Conservation (phyloP, 129 eudicot species). For the Flaveria trinervia region DNA sequence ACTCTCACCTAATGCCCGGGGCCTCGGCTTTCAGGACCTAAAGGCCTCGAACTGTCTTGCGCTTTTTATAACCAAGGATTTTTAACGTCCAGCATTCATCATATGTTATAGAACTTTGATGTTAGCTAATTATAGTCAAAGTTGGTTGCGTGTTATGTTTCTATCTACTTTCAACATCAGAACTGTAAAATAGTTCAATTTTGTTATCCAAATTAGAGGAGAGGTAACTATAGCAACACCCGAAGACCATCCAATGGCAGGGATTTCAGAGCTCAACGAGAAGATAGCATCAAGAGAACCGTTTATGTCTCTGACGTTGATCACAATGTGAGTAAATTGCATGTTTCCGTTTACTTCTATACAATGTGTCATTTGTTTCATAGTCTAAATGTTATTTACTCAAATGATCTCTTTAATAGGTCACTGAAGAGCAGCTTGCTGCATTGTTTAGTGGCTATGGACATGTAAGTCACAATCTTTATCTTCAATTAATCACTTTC, state of each 20-base stretch:
- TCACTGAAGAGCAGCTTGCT: conserved; percentile 97
- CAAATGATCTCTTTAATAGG: conserved; percentile 42
- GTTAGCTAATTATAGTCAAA: not conserved
- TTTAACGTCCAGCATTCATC: not conserved
- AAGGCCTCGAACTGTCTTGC: not conserved
- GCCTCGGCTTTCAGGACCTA: not conserved
- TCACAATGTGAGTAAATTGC: conserved; percentile 67
- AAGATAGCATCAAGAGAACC: conserved; percentile 91
- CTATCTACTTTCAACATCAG: not conserved
- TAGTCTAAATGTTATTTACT: conserved; percentile 17
- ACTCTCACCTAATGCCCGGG: not conserved
- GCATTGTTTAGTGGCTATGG: conserved; percentile 82
- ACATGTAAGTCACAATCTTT: conserved; percentile 58
- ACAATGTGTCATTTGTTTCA: conserved; percentile 2
- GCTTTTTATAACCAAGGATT: not conserved
- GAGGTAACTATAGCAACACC: conserved; percentile 58
- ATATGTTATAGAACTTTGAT: not conserved
- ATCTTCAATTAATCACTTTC: not conserved
- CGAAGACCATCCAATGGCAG: conserved; percentile 47
- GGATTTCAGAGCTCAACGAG: conserved; percentile 85
- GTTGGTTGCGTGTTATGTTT: not conserved
- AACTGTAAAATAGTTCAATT: not conserved
- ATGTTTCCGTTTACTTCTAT: not conserved
- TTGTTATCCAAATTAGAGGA: conserved; percentile 48
- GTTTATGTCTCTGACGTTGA: conserved; percentile 89